Evolutionary conservation across 2,329 filamentous ascomycete species (phyloP).

Genomic region (Hymenoscyphus occultus): DNA sequence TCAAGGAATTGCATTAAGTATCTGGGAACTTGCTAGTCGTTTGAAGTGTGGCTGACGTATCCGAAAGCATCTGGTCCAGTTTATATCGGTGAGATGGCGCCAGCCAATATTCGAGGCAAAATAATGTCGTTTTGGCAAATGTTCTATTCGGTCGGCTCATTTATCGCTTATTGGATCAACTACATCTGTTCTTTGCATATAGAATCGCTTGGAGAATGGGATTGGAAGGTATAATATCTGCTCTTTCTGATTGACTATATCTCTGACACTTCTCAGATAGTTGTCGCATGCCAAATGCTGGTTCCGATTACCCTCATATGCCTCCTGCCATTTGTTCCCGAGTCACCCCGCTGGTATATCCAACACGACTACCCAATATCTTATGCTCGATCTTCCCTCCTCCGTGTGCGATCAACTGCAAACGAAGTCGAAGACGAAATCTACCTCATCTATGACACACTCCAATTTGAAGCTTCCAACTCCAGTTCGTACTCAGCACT

Average conservation of each 20-base stretch:
- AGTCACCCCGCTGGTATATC: slow-evolving; percentile 66
- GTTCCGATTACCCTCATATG: slow-evolving; percentile 59
- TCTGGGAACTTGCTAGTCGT: slow-evolving; percentile 21
- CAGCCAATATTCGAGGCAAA: slow-evolving; percentile 60
- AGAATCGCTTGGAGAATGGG: slow-evolving; percentile 60
- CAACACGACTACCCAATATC: slow-evolving; percentile 58
- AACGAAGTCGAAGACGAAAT: slow-evolving; percentile 67
- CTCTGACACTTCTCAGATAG: slow-evolving; percentile 27
- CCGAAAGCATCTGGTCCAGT: slow-evolving; percentile 59
- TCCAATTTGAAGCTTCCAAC: slow-evolving; percentile 69
- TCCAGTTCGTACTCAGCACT: slow-evolving; percentile 60
- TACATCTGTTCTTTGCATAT: slow-evolving; percentile 58
- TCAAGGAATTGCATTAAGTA: slow-evolving; percentile 64
- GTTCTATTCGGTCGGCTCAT: slow-evolving; percentile 63
- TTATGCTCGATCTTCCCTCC: slow-evolving; percentile 54
- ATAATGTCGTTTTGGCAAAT: slow-evolving; percentile 71
- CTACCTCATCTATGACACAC: slow-evolving; percentile 60
- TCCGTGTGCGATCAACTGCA: slow-evolving; percentile 60
- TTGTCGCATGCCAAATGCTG: slow-evolving; percentile 68
- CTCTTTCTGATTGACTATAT: background rate
- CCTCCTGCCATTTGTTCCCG: slow-evolving; percentile 63
- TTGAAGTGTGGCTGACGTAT: background rate
- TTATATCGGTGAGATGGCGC: slow-evolving; percentile 68
- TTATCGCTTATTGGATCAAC: slow-evolving; percentile 65
- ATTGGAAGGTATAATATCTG: slow-evolving; percentile 56